Base-by-base conservation (phyloP, 2,329 filamentous ascomycete genomes). In the Scedosporium aurantiacum region DNA sequence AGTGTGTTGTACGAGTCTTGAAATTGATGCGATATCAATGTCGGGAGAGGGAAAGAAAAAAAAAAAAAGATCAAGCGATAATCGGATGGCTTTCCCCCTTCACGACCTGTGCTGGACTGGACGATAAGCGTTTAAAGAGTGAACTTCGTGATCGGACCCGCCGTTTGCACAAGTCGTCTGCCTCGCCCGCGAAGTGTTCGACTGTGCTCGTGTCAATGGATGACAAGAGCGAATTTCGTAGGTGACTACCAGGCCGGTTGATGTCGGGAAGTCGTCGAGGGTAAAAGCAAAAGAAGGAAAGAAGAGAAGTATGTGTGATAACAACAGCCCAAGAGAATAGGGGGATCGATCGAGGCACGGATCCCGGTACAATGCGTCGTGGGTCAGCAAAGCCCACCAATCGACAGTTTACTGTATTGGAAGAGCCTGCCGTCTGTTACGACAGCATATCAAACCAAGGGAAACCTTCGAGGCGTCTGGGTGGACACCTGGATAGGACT, bases 181-280 rank as follows among this genome's bases (percentile, higher is more conserved):
- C 71, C 73, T 78, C 77, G 76, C 78, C 78, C 68, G 78, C 76
- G 76, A 79, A 78, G 74, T 68, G 67, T 68, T 72, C 74, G 76
- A 78, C 73, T 71, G 69, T 72, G 73, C 70, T 67, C 65, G 28
- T 59, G 62, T 64, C 62, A 63, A 54, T 25, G 58, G 55, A 27
- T 45, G 56, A 60, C 60, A 62, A 55, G 52, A 60, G 62, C 60
- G 52, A 54, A 60, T 10, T 56, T 23, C 47, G 45, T 56, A 54
- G 43, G 43, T 50, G 27, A 12, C 28, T 25, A 16, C 47, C 25
- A 41, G 37, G 32, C 28, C 10, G n/a, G 45, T 50, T 37, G 47
- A 55, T 21, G 58, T 23, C 23, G 25, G 47, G n/a, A 28, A 16
- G 28, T 23, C 32, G 45, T 23, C 7, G 18, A 47, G 58, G 25